These are phyloP conservation scores for Agrocybe pediades DNA, from an alignment of 768 basidiomycete species.

Conservation along the genomic window DNA sequence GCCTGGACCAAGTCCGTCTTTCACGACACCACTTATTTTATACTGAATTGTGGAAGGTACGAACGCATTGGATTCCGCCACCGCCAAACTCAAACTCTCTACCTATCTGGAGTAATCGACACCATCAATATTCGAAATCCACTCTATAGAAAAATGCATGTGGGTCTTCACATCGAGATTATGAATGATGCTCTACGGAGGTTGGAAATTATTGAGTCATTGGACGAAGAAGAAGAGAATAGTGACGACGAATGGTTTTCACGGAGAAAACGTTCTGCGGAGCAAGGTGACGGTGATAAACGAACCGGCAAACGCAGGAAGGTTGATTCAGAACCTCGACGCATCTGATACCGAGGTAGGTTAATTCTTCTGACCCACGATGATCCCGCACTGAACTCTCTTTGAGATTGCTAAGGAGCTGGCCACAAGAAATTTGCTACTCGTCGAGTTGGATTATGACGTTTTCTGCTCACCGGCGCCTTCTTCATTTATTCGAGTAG, in stretches of 20 bases:
- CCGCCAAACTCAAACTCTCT: constrained; percentile 9
- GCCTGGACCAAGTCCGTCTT: not conserved
- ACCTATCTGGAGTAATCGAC: constrained; percentile 10
- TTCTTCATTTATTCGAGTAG: constrained; percentile 2
- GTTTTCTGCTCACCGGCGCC: constrained; percentile 4
- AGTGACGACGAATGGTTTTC: too few species aligned
- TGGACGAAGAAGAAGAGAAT: not conserved
- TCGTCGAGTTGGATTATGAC: constrained; percentile 4
- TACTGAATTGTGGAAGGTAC: constrained; percentile 8
- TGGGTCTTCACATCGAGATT: constrained; percentile 8
- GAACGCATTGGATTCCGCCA: constrained; percentile 11
- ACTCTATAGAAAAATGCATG: constrained; percentile 3
- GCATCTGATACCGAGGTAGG: too few species aligned
- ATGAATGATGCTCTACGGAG: constrained; percentile 9
- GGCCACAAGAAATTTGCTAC: not conserved
- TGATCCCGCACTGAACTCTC: too few species aligned
- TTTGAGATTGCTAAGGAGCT: not conserved
- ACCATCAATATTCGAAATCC: constrained; percentile 2
- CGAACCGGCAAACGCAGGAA: too few species aligned
- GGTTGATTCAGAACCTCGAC: too few species aligned
- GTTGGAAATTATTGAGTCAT: too few species aligned
- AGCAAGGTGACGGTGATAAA: too few species aligned
- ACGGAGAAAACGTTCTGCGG: too few species aligned
- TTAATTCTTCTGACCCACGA: too few species aligned
- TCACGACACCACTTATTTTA: constrained; percentile 3